These are phyloP conservation scores for Dactylellina drechsleri DNA, from an alignment of 2,329 filamentous ascomycete genomes.

Conservation along the genomic window DNA sequence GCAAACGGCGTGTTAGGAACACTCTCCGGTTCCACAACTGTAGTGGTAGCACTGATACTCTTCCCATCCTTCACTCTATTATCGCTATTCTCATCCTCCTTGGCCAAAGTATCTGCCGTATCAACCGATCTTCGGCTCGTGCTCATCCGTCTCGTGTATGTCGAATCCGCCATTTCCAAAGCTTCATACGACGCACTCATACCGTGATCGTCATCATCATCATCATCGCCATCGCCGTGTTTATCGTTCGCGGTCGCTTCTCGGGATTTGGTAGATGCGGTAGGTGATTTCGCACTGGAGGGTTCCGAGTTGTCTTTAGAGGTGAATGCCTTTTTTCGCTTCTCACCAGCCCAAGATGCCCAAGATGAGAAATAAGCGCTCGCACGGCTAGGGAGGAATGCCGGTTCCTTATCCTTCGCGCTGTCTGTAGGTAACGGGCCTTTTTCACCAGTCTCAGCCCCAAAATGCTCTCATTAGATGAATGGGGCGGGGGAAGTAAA, in stretches of 20 bases:
- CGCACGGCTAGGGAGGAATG: slow-evolving; percentile 61
- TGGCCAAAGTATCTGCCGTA: slow-evolving; percentile 21
- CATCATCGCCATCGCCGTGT: not conserved
- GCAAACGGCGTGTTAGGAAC: slow-evolving; percentile 23
- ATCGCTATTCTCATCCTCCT: slow-evolving; percentile 10
- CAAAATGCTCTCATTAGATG: not conserved
- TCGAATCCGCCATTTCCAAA: slow-evolving; percentile 40
- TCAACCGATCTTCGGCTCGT: slow-evolving; percentile 36
- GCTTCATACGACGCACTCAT: slow-evolving; percentile 29
- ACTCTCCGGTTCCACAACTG: slow-evolving; percentile 45
- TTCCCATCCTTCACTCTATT: slow-evolving; percentile 15
- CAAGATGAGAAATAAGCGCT: slow-evolving; percentile 75
- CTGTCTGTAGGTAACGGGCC: slow-evolving; percentile 20
- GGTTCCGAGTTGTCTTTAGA: slow-evolving; percentile 4
- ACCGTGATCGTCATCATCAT: slow-evolving; percentile 13
- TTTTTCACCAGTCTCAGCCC: slow-evolving; percentile 10
- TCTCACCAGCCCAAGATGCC: slow-evolving; percentile 78
- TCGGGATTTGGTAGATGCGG: slow-evolving; percentile 23
- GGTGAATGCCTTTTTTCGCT: slow-evolving; percentile 69
- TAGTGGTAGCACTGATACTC: slow-evolving; percentile 49
- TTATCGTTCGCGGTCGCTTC: slow-evolving; percentile 19
- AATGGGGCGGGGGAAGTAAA: too few relatives aligned
- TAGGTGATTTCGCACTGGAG: slow-evolving; percentile 30
- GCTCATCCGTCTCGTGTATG: slow-evolving; percentile 23
- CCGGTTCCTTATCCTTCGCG: slow-evolving; percentile 29